Evolutionary conservation across 2,329 filamentous ascomycete genomes (phyloP).

Genomic region (Neonectria magnoliae): DNA sequence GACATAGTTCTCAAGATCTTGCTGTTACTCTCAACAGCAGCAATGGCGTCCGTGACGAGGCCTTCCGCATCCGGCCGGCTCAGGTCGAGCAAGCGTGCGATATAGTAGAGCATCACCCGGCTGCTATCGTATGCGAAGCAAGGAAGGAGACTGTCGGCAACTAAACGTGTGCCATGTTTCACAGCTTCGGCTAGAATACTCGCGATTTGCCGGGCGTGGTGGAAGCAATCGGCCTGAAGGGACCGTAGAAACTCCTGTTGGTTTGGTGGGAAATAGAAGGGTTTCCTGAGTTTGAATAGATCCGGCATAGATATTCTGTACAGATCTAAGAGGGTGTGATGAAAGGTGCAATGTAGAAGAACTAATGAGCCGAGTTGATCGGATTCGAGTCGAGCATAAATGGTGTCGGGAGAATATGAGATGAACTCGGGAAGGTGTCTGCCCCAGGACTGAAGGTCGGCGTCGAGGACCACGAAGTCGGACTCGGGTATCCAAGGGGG

Average conservation of each 20-base stretch:
- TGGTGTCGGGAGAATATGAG: conserved; percentile 55
- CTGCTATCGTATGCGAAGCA: conserved; percentile 60
- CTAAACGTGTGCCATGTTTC: conserved; percentile 51
- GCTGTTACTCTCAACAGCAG: conserved; percentile 53
- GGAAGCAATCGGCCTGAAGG: conserved; percentile 51
- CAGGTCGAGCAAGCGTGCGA: conserved; percentile 54
- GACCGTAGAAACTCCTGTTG: conserved; percentile 50
- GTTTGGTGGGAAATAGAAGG: conserved; percentile 52
- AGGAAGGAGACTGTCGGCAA: conserved; percentile 57
- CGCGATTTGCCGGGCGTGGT: conserved; percentile 52
- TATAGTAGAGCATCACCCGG: conserved; percentile 59
- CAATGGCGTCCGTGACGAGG: conserved; percentile 51
- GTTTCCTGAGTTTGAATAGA: conserved; percentile 55
- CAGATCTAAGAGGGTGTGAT: conserved; percentile 57
- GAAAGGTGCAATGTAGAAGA: conserved; percentile 58
- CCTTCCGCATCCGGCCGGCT: conserved; percentile 47
- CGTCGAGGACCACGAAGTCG: conserved; percentile 53
- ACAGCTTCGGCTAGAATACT: conserved; percentile 52
- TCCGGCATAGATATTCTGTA: conserved; percentile 59
- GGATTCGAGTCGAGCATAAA: conserved; percentile 58
- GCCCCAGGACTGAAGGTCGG: conserved; percentile 53
- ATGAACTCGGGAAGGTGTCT: conserved; percentile 55
- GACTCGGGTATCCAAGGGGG: conserved; percentile 57
- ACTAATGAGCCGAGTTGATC: conserved; percentile 57
- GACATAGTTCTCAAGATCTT: conserved; percentile 51